Percentiles rank a stretch among this genome's conserved stretches.
Conservation (phyloP, 495 filamentous ascomycete species). For the Aspergillus bridgeri region DNA sequence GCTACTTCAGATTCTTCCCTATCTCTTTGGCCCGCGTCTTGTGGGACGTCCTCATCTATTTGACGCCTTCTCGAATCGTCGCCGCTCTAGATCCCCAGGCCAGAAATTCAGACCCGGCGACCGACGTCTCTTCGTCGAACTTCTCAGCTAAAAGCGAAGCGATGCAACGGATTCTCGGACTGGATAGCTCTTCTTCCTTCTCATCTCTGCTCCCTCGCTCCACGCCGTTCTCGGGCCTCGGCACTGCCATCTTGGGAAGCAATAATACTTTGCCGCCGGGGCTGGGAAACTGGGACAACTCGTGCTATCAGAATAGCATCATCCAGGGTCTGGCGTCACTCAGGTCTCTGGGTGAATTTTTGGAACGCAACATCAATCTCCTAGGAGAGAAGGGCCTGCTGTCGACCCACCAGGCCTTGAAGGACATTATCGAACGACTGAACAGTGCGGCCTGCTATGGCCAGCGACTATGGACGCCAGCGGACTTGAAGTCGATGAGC, state of each 20-base stretch:
- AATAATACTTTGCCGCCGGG: constrained; percentile 60
- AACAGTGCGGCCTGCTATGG: constrained; percentile 66
- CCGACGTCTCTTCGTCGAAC: constrained; percentile 16
- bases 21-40: constrained; percentile 30
- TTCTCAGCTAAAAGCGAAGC: constrained; percentile 59
- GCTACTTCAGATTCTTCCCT: constrained; percentile 28
- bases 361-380: constrained; percentile 44
- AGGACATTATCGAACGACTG: constrained; percentile 60
- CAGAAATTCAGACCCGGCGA: constrained; percentile 21
- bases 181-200: constrained; percentile 52
- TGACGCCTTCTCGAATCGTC: constrained; percentile 58
- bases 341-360: constrained; percentile 52
- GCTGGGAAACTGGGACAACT: constrained; percentile 87
- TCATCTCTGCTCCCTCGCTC: constrained; percentile 47
- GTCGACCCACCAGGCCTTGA: constrained; percentile 55
- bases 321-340: constrained; percentile 83
- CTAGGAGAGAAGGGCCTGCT: constrained; percentile 35
- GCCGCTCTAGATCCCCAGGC: constrained; percentile 52
- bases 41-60: constrained; percentile 61
- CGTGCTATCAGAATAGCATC: constrained; percentile 97
- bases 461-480: constrained; percentile 70
- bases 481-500: constrained; percentile 78
- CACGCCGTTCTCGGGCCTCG: constrained; percentile 40
- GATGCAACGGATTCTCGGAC: constrained; percentile 62
- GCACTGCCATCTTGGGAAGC: constrained; percentile 37